A percentile compares a stretch with the other conserved stretches of the same genome.
phyloP scores from a whole-genome alignment of 257 asterid species.

The Rauvolfia tetraphylla region DNA sequence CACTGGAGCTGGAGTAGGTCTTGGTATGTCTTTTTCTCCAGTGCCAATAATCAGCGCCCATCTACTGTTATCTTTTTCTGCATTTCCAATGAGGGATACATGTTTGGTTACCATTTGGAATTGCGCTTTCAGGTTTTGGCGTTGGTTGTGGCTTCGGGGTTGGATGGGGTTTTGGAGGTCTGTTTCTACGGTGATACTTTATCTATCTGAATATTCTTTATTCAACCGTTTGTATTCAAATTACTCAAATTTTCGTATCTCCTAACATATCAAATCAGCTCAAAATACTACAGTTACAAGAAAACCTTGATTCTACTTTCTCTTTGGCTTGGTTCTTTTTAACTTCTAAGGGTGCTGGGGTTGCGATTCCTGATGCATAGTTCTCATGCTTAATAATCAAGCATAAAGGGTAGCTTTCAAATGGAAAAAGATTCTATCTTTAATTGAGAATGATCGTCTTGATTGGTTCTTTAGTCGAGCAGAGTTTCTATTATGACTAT shows the following conservation, averaged over 20 bases:
- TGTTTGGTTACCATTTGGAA: constrained; percentile 10
- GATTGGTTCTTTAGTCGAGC: neutral
- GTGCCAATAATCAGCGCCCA: neutral
- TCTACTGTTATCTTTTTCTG: neutral
- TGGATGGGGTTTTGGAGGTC: constrained; percentile 97
- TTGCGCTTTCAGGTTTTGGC: constrained; percentile 59
- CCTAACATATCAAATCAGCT: neutral
- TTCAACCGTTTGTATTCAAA: neutral
- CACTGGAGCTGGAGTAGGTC: constrained; percentile 71
- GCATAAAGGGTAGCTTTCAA: neutral
- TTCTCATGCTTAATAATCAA: neutral
- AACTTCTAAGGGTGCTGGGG: neutral
- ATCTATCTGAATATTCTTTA: neutral
- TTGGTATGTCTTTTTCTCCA: constrained; percentile 39
- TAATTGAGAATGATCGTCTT: neutral
- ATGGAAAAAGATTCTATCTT: neutral
- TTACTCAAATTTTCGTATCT: neutral
- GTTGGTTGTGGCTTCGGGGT: constrained; percentile 87
- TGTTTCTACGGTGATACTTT: constrained; percentile 11
- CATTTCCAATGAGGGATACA: neutral
- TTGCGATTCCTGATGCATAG: neutral
- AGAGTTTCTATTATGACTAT: neutral
- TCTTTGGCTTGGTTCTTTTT: neutral
- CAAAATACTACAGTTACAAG: neutral
- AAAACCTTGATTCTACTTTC: neutral